Percentiles rank a stretch among this genome's conserved stretches.
These are phyloP conservation scores for Volvox africanus DNA, from an alignment of 139 green algal genomes.

Conservation along the genomic window DNA sequence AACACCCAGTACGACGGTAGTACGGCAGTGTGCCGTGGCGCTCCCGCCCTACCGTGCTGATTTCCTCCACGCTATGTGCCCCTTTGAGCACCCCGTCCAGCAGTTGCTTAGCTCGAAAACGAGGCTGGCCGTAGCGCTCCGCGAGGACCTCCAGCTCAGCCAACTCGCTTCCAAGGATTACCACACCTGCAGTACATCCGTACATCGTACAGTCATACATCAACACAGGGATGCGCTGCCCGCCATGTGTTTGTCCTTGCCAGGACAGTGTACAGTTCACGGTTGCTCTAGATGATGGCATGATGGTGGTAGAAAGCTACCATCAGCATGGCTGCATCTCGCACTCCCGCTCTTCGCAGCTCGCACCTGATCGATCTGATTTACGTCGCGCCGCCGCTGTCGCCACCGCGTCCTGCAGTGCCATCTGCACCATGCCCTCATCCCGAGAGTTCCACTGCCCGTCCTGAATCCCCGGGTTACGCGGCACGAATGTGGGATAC, in stretches of 20 bases:
- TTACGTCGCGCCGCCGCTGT: background rate
- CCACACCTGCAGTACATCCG: background rate
- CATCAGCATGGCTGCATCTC: no score
- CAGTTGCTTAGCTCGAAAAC: constrained; percentile 83
- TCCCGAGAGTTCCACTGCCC: constrained; percentile 61
- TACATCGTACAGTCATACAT: background rate
- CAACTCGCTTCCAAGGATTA: constrained; percentile 69
- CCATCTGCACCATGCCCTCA: constrained; percentile 41
- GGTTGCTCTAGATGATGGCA: no score
- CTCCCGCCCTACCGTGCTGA: constrained; percentile 57
- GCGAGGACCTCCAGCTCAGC: constrained; percentile 72
- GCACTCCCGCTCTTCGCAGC: no score
- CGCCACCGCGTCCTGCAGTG: constrained; percentile 37
- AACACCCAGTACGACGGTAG: background rate
- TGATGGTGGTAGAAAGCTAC: no score
- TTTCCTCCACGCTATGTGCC: constrained; percentile 63
- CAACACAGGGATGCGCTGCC: background rate
- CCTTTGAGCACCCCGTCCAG: constrained; percentile 75
- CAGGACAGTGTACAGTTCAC: no score
- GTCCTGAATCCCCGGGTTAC: constrained; percentile 57
- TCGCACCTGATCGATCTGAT: background rate
- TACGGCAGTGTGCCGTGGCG: background rate
- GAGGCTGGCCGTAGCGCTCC: constrained; percentile 59
- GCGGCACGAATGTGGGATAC: constrained; percentile 64
- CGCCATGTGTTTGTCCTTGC: no score